Percentiles rank a stretch among this genome's conserved stretches.
Evolutionary conservation across 306 rosid genomes (phyloP).

Genomic region (Cucumis cinereus): DNA sequence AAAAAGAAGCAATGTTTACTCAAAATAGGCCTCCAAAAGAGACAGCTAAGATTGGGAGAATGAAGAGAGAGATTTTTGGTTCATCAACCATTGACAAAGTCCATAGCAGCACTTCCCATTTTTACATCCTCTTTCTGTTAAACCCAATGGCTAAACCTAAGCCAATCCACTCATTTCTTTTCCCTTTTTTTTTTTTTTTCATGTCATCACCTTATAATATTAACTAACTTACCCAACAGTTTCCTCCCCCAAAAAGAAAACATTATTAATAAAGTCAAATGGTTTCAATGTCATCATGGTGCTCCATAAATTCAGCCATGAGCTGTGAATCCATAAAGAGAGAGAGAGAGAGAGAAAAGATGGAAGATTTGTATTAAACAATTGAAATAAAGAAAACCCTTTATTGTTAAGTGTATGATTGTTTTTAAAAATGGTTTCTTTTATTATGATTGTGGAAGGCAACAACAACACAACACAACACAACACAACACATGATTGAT

Average conservation of each 20-base stretch:
- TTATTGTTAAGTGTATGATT: background rate
- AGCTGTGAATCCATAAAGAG: background rate
- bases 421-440: background rate
- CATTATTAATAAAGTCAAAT: background rate
- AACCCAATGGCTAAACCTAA: conserved; percentile 26
- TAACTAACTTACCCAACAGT: conserved; percentile 8
- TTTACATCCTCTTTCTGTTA: conserved; percentile 11
- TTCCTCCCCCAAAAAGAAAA: background rate
- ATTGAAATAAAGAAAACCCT: background rate
- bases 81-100: conserved; percentile 19
- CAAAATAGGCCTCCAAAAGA: conserved; percentile 23
- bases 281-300: background rate
- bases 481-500: background rate
- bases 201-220: background rate
- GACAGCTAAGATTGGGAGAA: conserved; percentile 32
- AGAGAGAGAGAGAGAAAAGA: background rate
- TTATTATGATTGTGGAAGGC: background rate
- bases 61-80: conserved; percentile 12
- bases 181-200: background rate
- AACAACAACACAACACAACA: background rate
- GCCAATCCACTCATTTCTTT: conserved; percentile 26
- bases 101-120: background rate
- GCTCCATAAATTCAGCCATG: background rate
- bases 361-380: background rate
- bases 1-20: conserved; percentile 21